Conservation (phyloP, 331 rosid species). For the Saraca asoca region DNA sequence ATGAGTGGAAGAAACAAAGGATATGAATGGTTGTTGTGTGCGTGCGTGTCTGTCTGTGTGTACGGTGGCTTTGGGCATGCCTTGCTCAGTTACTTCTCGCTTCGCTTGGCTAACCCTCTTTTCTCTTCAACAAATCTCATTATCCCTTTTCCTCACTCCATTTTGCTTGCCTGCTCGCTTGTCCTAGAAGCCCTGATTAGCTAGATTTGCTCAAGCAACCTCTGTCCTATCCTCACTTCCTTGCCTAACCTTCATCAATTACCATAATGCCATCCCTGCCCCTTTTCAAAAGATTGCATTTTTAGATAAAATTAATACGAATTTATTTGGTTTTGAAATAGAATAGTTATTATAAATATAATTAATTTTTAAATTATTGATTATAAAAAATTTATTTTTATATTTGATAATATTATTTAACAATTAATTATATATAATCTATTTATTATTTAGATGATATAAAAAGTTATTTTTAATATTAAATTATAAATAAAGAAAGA, state of each 20-base stretch:
- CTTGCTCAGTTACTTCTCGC: neutral
- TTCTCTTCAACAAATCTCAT: constrained; percentile 7
- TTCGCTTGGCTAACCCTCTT: neutral
- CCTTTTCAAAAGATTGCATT: constrained; percentile 31
- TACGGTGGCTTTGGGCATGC: constrained; percentile 26
- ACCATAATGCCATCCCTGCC: constrained; percentile 38
- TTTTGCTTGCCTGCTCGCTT: constrained; percentile 29
- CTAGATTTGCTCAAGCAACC: constrained; percentile 84
- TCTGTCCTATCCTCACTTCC: constrained; percentile 48
- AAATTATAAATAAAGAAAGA: too few relatives aligned
- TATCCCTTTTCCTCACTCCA: neutral
- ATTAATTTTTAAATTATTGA: too few relatives aligned
- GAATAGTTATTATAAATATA: too few relatives aligned
- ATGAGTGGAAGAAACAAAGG: constrained; percentile 37
- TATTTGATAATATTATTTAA: too few relatives aligned
- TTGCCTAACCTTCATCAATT: constrained; percentile 37
- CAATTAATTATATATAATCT: too few relatives aligned
- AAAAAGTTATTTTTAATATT: too few relatives aligned
- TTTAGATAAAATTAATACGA: neutral
- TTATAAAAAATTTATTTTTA: too few relatives aligned
- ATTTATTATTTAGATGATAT: too few relatives aligned
- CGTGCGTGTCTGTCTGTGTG: constrained; percentile 33
- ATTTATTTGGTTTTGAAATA: neutral
- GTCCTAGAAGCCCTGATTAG: constrained; percentile 51
- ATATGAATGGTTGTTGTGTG: constrained; percentile 43